These are phyloP conservation scores for Aspergillus piperis DNA, from an alignment of 2,329 filamentous ascomycete species.

Conservation along the genomic window DNA sequence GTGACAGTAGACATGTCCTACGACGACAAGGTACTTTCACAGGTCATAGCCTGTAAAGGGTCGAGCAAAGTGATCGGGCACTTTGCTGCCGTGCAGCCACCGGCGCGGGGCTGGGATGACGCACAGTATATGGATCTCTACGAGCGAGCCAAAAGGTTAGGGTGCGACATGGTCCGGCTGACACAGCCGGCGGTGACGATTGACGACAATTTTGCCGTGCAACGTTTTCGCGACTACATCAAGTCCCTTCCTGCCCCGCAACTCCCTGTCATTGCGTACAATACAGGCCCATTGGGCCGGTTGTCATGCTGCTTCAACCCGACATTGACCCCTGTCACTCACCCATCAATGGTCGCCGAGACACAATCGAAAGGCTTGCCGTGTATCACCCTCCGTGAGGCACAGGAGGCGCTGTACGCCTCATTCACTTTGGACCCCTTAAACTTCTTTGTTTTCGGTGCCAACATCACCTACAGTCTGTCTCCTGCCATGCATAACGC, in stretches of 20 bases:
- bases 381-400: slow-evolving; percentile 62
- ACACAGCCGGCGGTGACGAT: slow-evolving; percentile 58
- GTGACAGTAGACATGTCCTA: slow-evolving; percentile 63
- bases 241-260: slow-evolving; percentile 45
- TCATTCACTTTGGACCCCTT: slow-evolving; percentile 69
- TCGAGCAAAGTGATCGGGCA: slow-evolving; percentile 64
- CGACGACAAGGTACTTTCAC: slow-evolving; percentile 53
- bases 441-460: slow-evolving; percentile 74
- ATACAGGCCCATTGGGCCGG: slow-evolving; percentile 63
- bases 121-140: slow-evolving; percentile 59
- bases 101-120: slow-evolving; percentile 58
- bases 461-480: slow-evolving; percentile 69
- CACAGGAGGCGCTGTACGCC: slow-evolving; percentile 65
- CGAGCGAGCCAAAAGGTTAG: slow-evolving; percentile 57
- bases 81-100: slow-evolving; percentile 46
- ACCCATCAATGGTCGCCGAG: slow-evolving; percentile 49
- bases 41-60: slow-evolving; percentile 55
- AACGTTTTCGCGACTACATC: slow-evolving; percentile 56
- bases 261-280: slow-evolving; percentile 64
- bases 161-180: slow-evolving; percentile 65
- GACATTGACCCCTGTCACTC: slow-evolving; percentile 62
- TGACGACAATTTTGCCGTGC: slow-evolving; percentile 65
- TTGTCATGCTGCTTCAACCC: slow-evolving; percentile 68
- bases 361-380: slow-evolving; percentile 48
- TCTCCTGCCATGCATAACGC: slow-evolving; percentile 78